Conservation (phyloP, 768 basidiomycete genomes). For the Boletus coccyginus region DNA sequence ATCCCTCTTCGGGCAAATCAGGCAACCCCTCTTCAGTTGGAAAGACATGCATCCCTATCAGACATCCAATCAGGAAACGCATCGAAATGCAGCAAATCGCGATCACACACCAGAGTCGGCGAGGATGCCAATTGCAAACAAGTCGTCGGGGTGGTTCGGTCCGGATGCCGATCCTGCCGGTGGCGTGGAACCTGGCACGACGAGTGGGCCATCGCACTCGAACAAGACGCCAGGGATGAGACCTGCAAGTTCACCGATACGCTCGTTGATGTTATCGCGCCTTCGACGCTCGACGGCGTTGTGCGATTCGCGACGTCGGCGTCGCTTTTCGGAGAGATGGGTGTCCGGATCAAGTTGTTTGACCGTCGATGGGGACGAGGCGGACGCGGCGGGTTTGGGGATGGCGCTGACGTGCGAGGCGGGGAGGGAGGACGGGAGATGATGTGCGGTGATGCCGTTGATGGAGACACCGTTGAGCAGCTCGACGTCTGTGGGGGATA, state of each 20-base stretch:
- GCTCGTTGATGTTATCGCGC: constrained; percentile 94
- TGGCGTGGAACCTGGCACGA: constrained; percentile 13
- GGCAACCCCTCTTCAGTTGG: constrained; percentile 25
- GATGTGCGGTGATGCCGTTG: constrained; percentile 17
- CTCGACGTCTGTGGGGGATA: constrained; percentile 27
- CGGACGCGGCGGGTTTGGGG: constrained; percentile 12
- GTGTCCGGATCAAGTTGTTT: constrained; percentile 23
- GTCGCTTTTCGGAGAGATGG: constrained; percentile 74
- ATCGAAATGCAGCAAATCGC: neutral
- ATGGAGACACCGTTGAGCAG: constrained; percentile 21
- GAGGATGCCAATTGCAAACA: constrained; percentile 20
- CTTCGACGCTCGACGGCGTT: constrained; percentile 89
- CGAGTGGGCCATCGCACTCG: constrained; percentile 45
- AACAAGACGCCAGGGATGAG: constrained; percentile 86
- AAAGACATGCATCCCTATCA: constrained; percentile 25
- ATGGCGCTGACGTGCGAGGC: constrained; percentile 4
- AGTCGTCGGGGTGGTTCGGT: constrained; percentile 15
- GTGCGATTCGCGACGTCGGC: constrained; percentile 80
- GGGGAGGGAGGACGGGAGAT: constrained; percentile 21
- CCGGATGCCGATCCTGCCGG: constrained; percentile 9
- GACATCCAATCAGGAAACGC: neutral
- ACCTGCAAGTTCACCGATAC: constrained; percentile 85
- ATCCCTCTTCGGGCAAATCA: constrained; percentile 29
- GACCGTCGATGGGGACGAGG: neutral
- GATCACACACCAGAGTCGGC: constrained; percentile 20